Base-by-base conservation (phyloP, 495 filamentous ascomycete genomes). In the Penicillium riverlandense region DNA sequence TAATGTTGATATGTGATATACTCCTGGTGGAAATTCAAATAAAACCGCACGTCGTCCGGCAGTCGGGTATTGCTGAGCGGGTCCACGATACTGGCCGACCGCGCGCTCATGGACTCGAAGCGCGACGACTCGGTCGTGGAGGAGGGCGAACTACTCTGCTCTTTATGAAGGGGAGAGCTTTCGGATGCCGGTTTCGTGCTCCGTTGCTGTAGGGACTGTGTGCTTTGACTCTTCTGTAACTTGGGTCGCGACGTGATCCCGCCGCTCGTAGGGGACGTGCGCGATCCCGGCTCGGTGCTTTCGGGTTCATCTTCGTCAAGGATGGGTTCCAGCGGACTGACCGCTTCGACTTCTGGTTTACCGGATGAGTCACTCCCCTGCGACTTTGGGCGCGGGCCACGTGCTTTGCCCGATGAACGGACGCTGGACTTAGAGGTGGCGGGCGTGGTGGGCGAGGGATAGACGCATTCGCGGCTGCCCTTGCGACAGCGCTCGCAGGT, bases 401-500 rank as follows among this genome's bases (percentile, higher is more conserved):
- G 61, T 11, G 65, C 54, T 51, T 67, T 70, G 35, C 65, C 55
- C 50, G 59, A 79, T 75, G 52, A 44, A 48, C 69, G 65, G 16
- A 60, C 53, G 41, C 58, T 46, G 9, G 61, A 22, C 48, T 73
- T 79, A 31, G 58, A 50, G 5, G 64, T 48, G 28, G 52, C 38
- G 27, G 72, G 45, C 22, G 75, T 65, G n/a, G 77, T 58, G 13
- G 80, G 75, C 32, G 85, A 84, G 8, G 89, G 87, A 62, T 91
- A 96, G 40, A 80, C 69, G 55, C 90, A 96, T 30, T 90, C 86
- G 59, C 90, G 75, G 47, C 77, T 84, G 30, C 88, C 89, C 63
- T 95, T 96, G 43, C 79, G 78, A 61, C 89, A 95, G 52, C 88
- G 73, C 60, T 97, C 90, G 62, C 92, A 98, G 30, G 87, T 66